Evolutionary conservation across 2,329 filamentous ascomycete species (phyloP), one percentile per base, ranked within the genome.

Genomic region (Exophiala sp.): DNA sequence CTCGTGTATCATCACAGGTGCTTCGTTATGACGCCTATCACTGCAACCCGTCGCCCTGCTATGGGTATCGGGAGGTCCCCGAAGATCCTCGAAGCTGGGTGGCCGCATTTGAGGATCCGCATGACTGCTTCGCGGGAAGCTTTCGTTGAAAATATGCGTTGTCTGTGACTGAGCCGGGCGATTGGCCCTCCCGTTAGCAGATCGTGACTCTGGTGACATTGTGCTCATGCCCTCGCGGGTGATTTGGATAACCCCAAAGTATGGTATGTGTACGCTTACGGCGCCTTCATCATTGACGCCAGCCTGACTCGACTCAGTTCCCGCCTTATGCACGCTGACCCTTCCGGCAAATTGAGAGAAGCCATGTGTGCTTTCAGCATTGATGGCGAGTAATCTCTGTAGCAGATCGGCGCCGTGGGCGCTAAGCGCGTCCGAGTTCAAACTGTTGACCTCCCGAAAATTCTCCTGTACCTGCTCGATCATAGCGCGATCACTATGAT

Each of bases 201-300:
- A 14, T 27, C 14, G 24, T 29, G 19, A 7, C 16, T 29, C 11
- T 13, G 18, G 22, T n/a, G 5, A 13, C 7, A 8, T 22, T 7
- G 10, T 10, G 35, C 5, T 38, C 9, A 38, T 43, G 8, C 43
- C 46, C 22, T 54, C 49, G 24, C 58, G 57, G 13, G 60, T 59
- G 21, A 74, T 68, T 23, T 62, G 63, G 13, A 76, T 63, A 1
- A 62, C 65, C 0, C 72, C 71, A 19, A 73, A 64, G 34, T 71
- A 70, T 0, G 74, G 73, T n/a, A 76, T 68, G 10, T 66, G 60
- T 8, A 77, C 67, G n/a, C 56, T 56, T 2, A 74, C 50, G 2
- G 61, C 48, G 1, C 57, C 14, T 16, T 39, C 32, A 21, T 22
- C 23, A 19, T 30, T 38, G 39, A 5, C 7, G 29, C n/a, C 29